Percentiles rank a stretch among this genome's conserved stretches.
phyloP scores from a whole-genome alignment of 208 protist species.

The Trypanosoma boissoni region DNA sequence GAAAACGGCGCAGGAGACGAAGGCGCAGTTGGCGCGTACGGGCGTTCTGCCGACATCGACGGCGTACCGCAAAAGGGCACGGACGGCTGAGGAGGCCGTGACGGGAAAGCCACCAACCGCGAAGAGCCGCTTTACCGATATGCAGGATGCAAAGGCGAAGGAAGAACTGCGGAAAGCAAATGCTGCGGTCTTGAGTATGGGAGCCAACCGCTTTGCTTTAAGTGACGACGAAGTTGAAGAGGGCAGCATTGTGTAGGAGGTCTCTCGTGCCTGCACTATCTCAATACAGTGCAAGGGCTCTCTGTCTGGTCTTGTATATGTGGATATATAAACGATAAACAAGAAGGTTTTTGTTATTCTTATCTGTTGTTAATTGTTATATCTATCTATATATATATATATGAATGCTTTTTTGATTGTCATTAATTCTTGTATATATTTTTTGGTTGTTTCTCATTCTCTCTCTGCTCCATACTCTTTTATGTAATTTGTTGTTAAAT shows the following conservation, averaged over 20 bases:
- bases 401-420: neutral
- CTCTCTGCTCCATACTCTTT: no score
- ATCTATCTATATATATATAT: neutral
- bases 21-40: conserved; percentile 55
- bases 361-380: neutral
- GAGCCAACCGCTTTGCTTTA: conserved; percentile 17
- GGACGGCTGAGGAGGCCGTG: conserved; percentile 15
- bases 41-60: conserved; percentile 38
- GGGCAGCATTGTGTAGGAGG: neutral
- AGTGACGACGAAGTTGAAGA: conserved; percentile 27
- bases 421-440: no score
- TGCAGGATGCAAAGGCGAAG: conserved; percentile 31
- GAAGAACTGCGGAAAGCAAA: conserved; percentile 26
- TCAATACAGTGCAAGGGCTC: no score
- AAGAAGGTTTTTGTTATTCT: neutral
- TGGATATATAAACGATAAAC: neutral
- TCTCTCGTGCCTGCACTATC: no score
- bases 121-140: conserved; percentile 26
- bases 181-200: conserved; percentile 23
- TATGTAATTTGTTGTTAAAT: no score
- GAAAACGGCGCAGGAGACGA: conserved; percentile 59
- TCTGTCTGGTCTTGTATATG: neutral
- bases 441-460: no score
- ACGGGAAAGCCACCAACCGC: conserved; percentile 22
- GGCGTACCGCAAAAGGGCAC: conserved; percentile 21